phyloP scores from a whole-genome alignment of 2,329 filamentous ascomycete genomes.

The Raffaelea deltoideospora region DNA sequence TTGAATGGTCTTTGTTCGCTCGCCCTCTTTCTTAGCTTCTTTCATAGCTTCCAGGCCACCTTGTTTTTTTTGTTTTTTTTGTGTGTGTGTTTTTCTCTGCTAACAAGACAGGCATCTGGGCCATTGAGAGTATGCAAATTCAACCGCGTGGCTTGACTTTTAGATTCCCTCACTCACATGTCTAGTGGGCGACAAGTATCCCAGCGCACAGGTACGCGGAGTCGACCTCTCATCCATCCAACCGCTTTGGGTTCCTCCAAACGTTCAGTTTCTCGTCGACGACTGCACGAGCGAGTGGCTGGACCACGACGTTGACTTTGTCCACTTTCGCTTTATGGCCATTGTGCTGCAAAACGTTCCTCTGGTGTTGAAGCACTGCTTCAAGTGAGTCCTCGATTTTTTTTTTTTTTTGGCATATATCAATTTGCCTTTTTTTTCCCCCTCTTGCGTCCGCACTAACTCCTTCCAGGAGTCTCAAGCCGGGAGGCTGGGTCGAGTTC shows the following conservation, averaged over 20 bases:
- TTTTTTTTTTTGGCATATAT: background rate
- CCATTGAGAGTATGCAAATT: no score
- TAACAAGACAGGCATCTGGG: no score
- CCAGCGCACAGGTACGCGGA: constrained; percentile 5
- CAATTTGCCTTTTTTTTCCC: background rate
- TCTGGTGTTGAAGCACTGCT: constrained; percentile 18
- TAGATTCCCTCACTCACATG: background rate
- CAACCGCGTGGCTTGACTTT: no score
- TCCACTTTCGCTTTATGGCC: constrained; percentile 33
- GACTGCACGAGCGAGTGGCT: constrained; percentile 22
- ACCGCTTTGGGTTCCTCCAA: constrained; percentile 48
- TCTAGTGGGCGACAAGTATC: constrained; percentile 3
- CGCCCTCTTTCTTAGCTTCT: constrained; percentile 11
- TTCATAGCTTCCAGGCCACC: background rate
- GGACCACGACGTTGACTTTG: constrained; percentile 27
- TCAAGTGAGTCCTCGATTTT: constrained; percentile 2
- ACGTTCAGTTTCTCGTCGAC: constrained; percentile 60
- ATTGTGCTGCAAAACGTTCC: constrained; percentile 33
- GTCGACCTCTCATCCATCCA: constrained; percentile 28
- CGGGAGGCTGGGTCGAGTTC: constrained; percentile 38
- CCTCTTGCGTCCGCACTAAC: constrained; percentile 8
- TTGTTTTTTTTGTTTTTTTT: no score
- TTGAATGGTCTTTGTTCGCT: no score
- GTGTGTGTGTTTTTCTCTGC: no score
- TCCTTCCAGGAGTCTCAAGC: constrained; percentile 21